These are phyloP conservation scores for Astraeus odoratus DNA, from an alignment of 768 basidiomycete genomes.

Conservation along the genomic window DNA sequence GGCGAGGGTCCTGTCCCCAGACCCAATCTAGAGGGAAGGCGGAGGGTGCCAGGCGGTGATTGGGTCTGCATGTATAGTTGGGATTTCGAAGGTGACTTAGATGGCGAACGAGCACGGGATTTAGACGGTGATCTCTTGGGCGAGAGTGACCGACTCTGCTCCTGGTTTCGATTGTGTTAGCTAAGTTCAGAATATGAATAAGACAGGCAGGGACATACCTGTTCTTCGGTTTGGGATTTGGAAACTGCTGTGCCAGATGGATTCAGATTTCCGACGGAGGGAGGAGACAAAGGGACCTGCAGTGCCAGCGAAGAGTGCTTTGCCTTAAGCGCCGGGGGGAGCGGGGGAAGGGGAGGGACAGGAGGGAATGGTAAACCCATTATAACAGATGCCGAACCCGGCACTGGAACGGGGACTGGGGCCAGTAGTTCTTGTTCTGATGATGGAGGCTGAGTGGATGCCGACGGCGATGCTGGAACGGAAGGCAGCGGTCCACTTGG, in stretches of 20 bases:
- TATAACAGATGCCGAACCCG: not conserved
- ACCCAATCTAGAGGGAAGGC: conserved; percentile 25
- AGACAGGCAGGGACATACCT: not conserved
- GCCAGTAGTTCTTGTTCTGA: not conserved
- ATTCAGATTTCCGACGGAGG: conserved; percentile 6
- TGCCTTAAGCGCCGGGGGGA: conserved; percentile 9
- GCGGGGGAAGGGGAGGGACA: conserved; percentile 22
- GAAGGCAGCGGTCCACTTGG: conserved; percentile 25
- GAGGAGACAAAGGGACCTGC: conserved; percentile 5
- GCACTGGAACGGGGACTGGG: not conserved
- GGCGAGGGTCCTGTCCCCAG: conserved; percentile 21
- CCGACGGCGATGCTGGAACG: conserved; percentile 8
- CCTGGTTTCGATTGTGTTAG: too few relatives aligned
- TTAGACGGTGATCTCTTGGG: too few relatives aligned
- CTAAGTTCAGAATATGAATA: not conserved
- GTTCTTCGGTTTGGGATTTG: conserved; percentile 6
- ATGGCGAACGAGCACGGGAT: not conserved
- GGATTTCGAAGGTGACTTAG: not conserved
- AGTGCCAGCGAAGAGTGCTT: conserved; percentile 7
- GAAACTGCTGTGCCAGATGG: conserved; percentile 6
- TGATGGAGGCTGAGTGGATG: not conserved
- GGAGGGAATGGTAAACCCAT: conserved; percentile 11
- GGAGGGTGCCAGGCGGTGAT: conserved; percentile 23
- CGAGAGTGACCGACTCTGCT: too few relatives aligned
- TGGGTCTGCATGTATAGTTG: conserved; percentile 6